Conservation (phyloP, 2,329 filamentous ascomycete species). For the Onygenales sp. region DNA sequence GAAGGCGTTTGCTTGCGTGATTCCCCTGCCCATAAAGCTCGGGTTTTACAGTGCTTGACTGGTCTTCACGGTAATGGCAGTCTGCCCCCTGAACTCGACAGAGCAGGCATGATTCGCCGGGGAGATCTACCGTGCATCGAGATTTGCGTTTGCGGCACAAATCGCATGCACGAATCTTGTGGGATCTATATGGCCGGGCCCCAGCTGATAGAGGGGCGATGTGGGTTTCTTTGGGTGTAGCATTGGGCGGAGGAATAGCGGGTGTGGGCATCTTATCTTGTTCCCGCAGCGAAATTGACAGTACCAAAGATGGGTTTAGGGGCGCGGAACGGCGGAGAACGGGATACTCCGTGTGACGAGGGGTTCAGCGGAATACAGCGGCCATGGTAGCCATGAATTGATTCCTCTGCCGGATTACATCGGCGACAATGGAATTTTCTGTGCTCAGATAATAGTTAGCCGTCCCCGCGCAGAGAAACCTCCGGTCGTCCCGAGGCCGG, state of each 20-base stretch:
- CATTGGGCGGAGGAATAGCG: background rate
- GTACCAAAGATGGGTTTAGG: background rate
- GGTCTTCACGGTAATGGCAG: constrained; percentile 44
- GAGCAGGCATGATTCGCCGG: constrained; percentile 45
- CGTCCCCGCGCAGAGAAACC: too few species aligned
- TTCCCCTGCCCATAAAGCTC: constrained; percentile 13
- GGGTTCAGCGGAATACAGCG: too few species aligned
- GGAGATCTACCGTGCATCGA: constrained; percentile 49
- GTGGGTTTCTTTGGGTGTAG: background rate
- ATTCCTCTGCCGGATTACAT: too few species aligned
- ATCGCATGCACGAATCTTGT: constrained; percentile 52
- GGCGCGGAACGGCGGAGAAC: too few species aligned
- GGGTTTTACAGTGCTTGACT: constrained; percentile 14
- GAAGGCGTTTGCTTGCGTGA: background rate
- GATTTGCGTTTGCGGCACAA: constrained; percentile 53
- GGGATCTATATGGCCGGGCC: constrained; percentile 50
- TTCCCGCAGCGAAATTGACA: background rate
- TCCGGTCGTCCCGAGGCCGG: too few species aligned
- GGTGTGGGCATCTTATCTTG: background rate
- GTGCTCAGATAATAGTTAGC: too few species aligned
- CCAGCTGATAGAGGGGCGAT: constrained; percentile 26
- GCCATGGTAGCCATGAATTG: too few species aligned
- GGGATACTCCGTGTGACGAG: too few species aligned
- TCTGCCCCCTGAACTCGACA: constrained; percentile 50
- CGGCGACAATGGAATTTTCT: too few species aligned